These are phyloP conservation scores for Vitis amurensis DNA, from an alignment of 164 flowering plant species.

Conservation along the genomic window DNA sequence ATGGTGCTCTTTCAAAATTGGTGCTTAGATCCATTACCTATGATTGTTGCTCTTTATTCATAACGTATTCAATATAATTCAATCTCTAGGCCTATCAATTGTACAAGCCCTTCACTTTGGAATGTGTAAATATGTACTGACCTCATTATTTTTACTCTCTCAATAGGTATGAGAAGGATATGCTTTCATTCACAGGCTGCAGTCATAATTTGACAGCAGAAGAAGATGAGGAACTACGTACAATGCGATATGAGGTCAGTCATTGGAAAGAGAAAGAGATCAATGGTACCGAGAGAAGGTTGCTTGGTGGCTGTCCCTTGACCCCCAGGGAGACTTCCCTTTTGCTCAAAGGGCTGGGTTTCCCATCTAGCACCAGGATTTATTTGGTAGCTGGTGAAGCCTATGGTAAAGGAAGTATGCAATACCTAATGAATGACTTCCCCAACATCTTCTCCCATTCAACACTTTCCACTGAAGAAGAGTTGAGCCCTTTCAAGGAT, in stretches of 20 bases:
- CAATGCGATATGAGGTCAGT: slow-evolving; percentile 81
- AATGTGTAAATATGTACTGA: not conserved
- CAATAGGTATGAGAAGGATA: slow-evolving; percentile 93
- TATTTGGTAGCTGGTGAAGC: slow-evolving; percentile 98
- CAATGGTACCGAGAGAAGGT: slow-evolving; percentile 80
- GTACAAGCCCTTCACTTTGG: not conserved
- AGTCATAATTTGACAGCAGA: slow-evolving; percentile 79
- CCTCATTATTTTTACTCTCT: not conserved
- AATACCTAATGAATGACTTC: slow-evolving; percentile 59
- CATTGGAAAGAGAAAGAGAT: slow-evolving; percentile 99
- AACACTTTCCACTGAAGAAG: slow-evolving; percentile 73
- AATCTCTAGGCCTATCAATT: not conserved
- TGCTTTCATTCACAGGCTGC: slow-evolving; percentile 99
- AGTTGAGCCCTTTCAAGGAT: slow-evolving; percentile 75
- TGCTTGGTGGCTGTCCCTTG: slow-evolving; percentile 91
- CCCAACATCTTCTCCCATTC: slow-evolving; percentile 88
- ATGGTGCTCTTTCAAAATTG: not conserved
- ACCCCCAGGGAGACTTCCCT: slow-evolving; percentile 95
- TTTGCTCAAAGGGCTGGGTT: slow-evolving; percentile 77
- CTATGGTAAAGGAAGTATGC: slow-evolving; percentile 89
- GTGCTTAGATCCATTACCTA: not conserved
- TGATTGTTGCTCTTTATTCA: not conserved
- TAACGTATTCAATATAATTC: not conserved
- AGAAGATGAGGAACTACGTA: slow-evolving; percentile 81
- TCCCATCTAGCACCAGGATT: slow-evolving; percentile 69